Conservation (phyloP, 805 yeast species). For the Ogataea angusta region DNA sequence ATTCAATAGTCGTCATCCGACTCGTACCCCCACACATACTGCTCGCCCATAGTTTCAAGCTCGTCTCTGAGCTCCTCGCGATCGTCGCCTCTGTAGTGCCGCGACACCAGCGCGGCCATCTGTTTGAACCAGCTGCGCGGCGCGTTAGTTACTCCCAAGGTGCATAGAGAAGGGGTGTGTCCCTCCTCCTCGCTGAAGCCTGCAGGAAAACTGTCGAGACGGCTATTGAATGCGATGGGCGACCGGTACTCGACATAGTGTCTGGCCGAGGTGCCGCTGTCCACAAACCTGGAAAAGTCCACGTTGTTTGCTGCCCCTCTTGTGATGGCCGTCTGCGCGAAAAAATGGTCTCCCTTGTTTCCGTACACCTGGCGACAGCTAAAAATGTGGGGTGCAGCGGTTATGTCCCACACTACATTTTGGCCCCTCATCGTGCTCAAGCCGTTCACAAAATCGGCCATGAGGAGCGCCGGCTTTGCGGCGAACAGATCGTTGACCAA, state of each 20-base stretch:
- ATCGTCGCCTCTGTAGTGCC: slow-evolving; percentile 41
- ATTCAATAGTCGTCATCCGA: slow-evolving; percentile 38
- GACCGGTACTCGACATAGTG: slow-evolving; percentile 15
- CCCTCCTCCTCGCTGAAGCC: slow-evolving; percentile 12
- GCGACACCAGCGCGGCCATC: slow-evolving; percentile 27
- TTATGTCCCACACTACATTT: slow-evolving; percentile 18
- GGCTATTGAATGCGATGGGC: slow-evolving; percentile 11
- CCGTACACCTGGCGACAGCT: slow-evolving; percentile 4
- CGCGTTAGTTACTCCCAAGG: slow-evolving; percentile 25
- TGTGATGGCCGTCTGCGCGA: slow-evolving; percentile 28
- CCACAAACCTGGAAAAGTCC: not conserved
- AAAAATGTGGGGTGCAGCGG: slow-evolving; percentile 6
- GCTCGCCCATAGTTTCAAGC: slow-evolving; percentile 40
- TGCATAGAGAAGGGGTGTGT: slow-evolving; percentile 8
- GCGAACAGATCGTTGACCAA: slow-evolving; percentile 39
- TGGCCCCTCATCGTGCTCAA: slow-evolving; percentile 42
- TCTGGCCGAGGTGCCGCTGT: slow-evolving; percentile 12
- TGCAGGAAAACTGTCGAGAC: slow-evolving; percentile 34
- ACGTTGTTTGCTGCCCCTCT: not conserved
- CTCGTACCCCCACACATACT: slow-evolving; percentile 49
- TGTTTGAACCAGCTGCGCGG: slow-evolving; percentile 20
- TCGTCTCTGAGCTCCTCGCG: slow-evolving; percentile 52
- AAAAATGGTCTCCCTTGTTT: slow-evolving; percentile 15
- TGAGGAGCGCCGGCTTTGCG: slow-evolving; percentile 30
- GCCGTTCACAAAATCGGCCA: slow-evolving; percentile 43